Evolutionary conservation across 345 rosid species (phyloP).

Genomic region (Hirschfeldia incana): DNA sequence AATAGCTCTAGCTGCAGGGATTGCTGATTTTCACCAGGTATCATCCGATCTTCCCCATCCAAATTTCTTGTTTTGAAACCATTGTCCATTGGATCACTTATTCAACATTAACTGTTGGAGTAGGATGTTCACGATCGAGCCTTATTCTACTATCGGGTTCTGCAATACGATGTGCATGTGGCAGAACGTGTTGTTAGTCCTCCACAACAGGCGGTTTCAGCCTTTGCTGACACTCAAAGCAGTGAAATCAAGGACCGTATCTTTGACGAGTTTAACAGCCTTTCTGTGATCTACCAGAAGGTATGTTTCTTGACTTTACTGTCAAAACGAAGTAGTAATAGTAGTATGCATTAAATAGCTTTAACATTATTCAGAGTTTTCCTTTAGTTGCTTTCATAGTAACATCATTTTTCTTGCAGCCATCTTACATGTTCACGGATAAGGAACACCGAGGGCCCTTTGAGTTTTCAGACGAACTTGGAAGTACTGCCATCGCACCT

Average conservation of each 20-base stretch:
- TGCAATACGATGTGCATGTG: conserved; percentile 66
- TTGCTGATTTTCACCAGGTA: conserved; percentile 93
- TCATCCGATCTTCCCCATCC: conserved; percentile 7
- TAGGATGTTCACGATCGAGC: conserved; percentile 99
- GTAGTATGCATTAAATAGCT: neutral
- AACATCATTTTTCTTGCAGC: conserved; percentile 55
- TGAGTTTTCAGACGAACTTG: conserved; percentile 84
- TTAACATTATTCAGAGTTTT: conserved; percentile 3
- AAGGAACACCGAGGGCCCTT: conserved; percentile 92
- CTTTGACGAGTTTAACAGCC: conserved; percentile 94
- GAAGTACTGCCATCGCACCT: conserved; percentile 61
- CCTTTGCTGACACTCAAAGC: conserved; percentile 95
- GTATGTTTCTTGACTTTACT: conserved; percentile 38
- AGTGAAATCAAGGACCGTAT: conserved; percentile 95
- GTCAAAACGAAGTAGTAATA: neutral
- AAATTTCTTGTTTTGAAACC: conserved; percentile 8
- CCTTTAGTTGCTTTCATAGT: conserved; percentile 6
- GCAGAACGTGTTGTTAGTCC: conserved; percentile 91
- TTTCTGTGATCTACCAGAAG: conserved; percentile 92
- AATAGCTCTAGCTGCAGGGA: conserved; percentile 79
- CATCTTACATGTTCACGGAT: conserved; percentile 96
- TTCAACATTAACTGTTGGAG: conserved; percentile 28
- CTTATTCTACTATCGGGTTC: conserved; percentile 92
- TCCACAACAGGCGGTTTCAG: conserved; percentile 98
- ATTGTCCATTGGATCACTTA: conserved; percentile 3